These are phyloP conservation scores for Licmophora abbreviata DNA, from an alignment of 108 stramenopile genomes.

Conservation along the genomic window DNA sequence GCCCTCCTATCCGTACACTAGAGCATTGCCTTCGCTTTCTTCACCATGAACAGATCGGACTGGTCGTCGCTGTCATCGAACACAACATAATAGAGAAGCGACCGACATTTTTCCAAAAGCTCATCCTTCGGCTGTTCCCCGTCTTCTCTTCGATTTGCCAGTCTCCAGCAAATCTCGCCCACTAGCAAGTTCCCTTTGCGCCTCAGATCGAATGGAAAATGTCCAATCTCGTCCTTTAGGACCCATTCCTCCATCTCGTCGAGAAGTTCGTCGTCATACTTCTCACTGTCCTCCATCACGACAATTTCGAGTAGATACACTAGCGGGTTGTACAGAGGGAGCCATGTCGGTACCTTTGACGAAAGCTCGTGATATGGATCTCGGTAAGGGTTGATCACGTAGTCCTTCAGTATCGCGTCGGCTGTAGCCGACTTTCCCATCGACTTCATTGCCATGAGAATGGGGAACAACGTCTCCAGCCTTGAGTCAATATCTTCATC, in stretches of 20 bases:
- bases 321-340: slow-evolving; percentile 40
- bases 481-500: slow-evolving; percentile 37
- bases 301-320: slow-evolving; percentile 32
- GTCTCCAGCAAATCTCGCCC: too few relatives aligned
- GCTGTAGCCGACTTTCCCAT: slow-evolving; percentile 32
- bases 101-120: too few relatives aligned
- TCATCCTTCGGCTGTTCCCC: too few relatives aligned
- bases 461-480: slow-evolving; percentile 34
- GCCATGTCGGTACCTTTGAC: slow-evolving; percentile 25
- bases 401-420: slow-evolving; percentile 20
- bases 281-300: slow-evolving; percentile 16
- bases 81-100: too few relatives aligned
- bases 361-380: slow-evolving; percentile 38
- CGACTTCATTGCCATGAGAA: slow-evolving; percentile 38
- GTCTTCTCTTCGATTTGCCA: too few relatives aligned
- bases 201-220: too few relatives aligned
- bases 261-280: slow-evolving; percentile 9
- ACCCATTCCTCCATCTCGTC: slow-evolving; percentile 18
- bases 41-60: too few relatives aligned
- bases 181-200: too few relatives aligned
- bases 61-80: too few relatives aligned
- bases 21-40: too few relatives aligned
- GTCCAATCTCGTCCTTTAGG: slow-evolving; percentile 9
- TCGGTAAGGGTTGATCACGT: too few relatives aligned
- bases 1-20: too few relatives aligned